Conservation (phyloP, 176 grass and related monocot species). For the Rhynchospora pubera region DNA sequence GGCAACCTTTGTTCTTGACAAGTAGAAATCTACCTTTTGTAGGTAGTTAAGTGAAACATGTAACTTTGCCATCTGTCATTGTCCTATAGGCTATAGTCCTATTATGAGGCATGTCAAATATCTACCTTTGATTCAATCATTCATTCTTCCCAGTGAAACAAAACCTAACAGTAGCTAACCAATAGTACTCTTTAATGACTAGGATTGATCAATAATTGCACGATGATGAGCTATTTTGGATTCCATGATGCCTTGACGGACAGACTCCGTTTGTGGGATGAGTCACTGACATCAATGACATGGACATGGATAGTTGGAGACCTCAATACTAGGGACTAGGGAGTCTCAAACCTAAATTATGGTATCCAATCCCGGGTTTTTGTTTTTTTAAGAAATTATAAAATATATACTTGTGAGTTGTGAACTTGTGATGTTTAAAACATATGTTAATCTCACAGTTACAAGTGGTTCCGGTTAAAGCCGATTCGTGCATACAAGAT, state of each 20-base stretch:
- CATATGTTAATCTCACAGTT: no score
- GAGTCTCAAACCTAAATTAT: no score
- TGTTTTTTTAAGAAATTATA: no score
- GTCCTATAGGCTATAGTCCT: no score
- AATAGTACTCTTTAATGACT: background rate
- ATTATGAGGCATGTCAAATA: background rate
- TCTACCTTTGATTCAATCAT: background rate
- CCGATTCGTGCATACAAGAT: background rate
- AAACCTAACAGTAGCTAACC: background rate
- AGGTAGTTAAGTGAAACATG: background rate
- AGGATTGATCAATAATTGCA: background rate
- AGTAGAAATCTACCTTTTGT: background rate
- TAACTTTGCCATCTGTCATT: background rate
- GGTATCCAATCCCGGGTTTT: no score
- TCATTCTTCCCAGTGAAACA: background rate
- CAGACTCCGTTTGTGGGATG: no score
- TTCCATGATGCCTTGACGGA: no score
- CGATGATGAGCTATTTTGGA: background rate
- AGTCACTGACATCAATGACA: no score
- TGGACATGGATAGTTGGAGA: no score
- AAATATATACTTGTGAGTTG: no score
- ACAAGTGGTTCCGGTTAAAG: background rate
- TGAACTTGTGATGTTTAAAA: no score
- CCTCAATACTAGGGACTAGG: no score
- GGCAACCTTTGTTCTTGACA: background rate